Conservation (phyloP, 495 filamentous ascomycete genomes). For the Xylaria scruposa region DNA sequence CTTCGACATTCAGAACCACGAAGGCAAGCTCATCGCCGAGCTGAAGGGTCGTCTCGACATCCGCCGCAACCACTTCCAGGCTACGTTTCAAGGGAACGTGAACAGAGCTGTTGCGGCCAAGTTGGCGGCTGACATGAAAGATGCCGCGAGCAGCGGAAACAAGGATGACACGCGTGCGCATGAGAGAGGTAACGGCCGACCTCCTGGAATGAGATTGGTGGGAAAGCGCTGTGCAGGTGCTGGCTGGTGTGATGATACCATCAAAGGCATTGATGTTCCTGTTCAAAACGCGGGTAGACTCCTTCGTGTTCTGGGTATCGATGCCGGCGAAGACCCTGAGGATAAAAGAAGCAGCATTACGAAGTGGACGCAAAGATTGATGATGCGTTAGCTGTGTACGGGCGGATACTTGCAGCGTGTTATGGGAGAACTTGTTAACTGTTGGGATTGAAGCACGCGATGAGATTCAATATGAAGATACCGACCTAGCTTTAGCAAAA, state of each 20-base stretch:
- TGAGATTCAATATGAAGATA: not conserved
- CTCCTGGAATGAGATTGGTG: constrained; percentile 26
- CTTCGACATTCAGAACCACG: constrained; percentile 36
- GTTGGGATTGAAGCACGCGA: not conserved
- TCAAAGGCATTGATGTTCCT: constrained; percentile 37
- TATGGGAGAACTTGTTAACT: not conserved
- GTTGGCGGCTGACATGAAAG: constrained; percentile 22
- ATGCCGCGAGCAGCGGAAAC: not conserved
- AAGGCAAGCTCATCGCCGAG: constrained; percentile 33
- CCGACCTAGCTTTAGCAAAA: not conserved
- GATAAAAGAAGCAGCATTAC: not conserved
- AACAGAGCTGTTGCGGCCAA: constrained; percentile 18
- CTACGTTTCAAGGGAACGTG: constrained; percentile 28
- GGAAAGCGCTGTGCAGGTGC: constrained; percentile 33
- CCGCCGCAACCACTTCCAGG: constrained; percentile 24
- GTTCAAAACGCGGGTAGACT: constrained; percentile 24
- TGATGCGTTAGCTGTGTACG: constrained; percentile 1
- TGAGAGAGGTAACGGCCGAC: not conserved
- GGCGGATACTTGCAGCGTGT: not conserved
- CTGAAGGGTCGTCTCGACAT: constrained; percentile 40
- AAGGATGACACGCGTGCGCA: not conserved
- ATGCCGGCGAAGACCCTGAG: not conserved
- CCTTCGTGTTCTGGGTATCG: constrained; percentile 26
- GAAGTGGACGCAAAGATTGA: constrained; percentile 1
- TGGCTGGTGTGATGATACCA: constrained; percentile 39